These are phyloP conservation scores for Globisporangium splendens DNA, from an alignment of 352 stramenopile species.

Conservation along the genomic window DNA sequence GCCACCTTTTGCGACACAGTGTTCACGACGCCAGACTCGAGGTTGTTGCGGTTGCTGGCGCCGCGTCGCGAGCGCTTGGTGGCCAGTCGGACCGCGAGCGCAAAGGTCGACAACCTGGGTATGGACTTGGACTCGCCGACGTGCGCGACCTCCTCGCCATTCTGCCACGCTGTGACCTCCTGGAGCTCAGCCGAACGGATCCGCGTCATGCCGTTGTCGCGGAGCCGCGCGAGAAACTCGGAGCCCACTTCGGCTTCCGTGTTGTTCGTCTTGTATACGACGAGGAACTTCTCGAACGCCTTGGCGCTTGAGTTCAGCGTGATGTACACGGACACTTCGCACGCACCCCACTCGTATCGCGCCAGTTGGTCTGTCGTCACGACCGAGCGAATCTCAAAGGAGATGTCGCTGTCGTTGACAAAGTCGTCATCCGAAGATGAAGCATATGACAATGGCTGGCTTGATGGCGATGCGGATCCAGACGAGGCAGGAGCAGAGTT, in stretches of 20 bases:
- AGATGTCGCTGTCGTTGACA: constrained; percentile 11
- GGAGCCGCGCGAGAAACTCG: constrained; percentile 26
- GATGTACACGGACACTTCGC: constrained; percentile 32
- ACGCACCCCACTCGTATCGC: constrained; percentile 32
- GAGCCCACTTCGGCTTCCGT: constrained; percentile 9
- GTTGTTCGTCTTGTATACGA: constrained; percentile 28
- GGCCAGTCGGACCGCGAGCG: constrained; percentile 26
- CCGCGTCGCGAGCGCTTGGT: constrained; percentile 18
- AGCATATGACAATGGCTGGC: no score
- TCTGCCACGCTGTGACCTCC: constrained; percentile 30
- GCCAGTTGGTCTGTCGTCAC: constrained; percentile 22
- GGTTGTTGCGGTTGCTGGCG: constrained; percentile 12
- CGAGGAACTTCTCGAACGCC: constrained; percentile 39
- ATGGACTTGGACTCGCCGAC: constrained; percentile 22
- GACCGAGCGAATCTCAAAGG: constrained; percentile 32
- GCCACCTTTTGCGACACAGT: constrained; percentile 19
- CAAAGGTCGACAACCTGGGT: constrained; percentile 18
- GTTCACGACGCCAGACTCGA: constrained; percentile 19
- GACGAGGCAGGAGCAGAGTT: no score
- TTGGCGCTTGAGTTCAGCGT: constrained; percentile 30
- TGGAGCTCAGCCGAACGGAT: constrained; percentile 32
- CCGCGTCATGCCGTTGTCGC: constrained; percentile 25
- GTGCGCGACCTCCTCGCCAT: constrained; percentile 31
- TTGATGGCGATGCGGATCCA: no score
- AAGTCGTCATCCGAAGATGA: no score